Evolutionary conservation across 2,329 filamentous ascomycete genomes (phyloP).

Genomic region (Chaetomium sp.): DNA sequence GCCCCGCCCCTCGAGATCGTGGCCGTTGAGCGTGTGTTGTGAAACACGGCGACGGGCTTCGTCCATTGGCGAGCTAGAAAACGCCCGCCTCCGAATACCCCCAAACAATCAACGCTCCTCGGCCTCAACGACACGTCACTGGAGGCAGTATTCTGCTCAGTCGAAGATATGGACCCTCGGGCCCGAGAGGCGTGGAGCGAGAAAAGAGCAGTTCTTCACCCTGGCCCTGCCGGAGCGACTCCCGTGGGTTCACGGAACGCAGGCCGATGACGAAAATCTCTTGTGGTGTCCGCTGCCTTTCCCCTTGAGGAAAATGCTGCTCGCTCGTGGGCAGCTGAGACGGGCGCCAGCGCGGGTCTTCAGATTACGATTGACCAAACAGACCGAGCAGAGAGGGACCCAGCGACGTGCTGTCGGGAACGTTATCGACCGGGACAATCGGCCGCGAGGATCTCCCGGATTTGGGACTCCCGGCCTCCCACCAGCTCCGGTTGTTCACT

Average conservation of each 20-base stretch:
- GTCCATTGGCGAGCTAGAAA: neutral
- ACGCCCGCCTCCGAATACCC: neutral
- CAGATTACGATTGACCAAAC: constrained; percentile 1
- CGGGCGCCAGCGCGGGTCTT: neutral
- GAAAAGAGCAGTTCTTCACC: neutral
- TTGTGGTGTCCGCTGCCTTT: neutral
- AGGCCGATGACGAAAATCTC: no score
- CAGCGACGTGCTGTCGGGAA: no score
- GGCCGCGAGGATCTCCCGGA: no score
- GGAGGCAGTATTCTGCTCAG: no score
- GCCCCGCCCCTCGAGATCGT: neutral
- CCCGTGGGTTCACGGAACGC: neutral
- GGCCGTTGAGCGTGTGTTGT: constrained; percentile 10
- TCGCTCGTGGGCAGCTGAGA: constrained; percentile 2
- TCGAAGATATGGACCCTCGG: neutral
- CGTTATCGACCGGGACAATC: neutral
- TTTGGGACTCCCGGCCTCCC: no score
- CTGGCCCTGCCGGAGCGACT: neutral
- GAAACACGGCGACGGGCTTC: neutral
- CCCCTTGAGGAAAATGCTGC: constrained; percentile 6
- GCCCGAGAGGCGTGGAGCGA: no score
- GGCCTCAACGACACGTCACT: no score
- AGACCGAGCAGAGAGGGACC: no score
- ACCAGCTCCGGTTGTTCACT: no score
- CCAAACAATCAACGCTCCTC: neutral